A percentile compares a stretch with the other conserved stretches of the same genome.
phyloP scores from a whole-genome alignment of 2,329 filamentous ascomycete genomes.

The Ophiobolus disseminans region DNA sequence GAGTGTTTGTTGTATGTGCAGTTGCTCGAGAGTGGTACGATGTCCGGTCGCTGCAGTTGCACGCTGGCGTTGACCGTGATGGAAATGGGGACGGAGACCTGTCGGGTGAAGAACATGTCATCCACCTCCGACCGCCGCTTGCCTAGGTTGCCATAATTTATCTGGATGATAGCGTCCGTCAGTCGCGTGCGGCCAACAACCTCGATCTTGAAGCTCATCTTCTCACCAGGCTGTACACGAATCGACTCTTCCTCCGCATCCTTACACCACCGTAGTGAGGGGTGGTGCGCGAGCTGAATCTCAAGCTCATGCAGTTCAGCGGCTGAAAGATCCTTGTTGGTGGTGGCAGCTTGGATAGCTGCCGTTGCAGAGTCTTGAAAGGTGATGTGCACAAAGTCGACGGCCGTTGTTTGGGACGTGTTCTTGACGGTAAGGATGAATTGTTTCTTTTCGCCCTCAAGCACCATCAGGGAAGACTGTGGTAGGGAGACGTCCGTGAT shows the following conservation, averaged over 20 bases:
- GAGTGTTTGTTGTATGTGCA: conserved; percentile 60
- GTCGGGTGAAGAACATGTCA: conserved; percentile 81
- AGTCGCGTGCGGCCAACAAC: conserved; percentile 86
- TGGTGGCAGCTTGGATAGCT: conserved; percentile 76
- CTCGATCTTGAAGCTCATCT: conserved; percentile 79
- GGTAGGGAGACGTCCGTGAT: conserved; percentile 79
- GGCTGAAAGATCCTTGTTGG: conserved; percentile 76
- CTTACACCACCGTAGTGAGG: conserved; percentile 64
- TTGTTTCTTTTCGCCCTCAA: conserved; percentile 82
- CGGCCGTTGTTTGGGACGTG: conserved; percentile 70
- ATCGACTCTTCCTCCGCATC: conserved; percentile 54
- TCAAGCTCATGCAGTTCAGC: conserved; percentile 88
- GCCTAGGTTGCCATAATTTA: conserved; percentile 87
- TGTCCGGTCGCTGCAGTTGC: conserved; percentile 80
- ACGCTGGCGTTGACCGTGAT: conserved; percentile 93
- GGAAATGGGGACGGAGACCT: conserved; percentile 79
- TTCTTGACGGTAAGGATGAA: conserved; percentile 86
- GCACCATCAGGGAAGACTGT: conserved; percentile 87
- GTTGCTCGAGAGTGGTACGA: conserved; percentile 73
- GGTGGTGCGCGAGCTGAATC: conserved; percentile 74
- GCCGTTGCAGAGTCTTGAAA: conserved; percentile 88
- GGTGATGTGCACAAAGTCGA: conserved; percentile 85
- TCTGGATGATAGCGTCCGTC: conserved; percentile 77
- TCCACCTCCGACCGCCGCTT: conserved; percentile 70
- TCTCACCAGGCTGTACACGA: conserved; percentile 71